These are phyloP conservation scores for Eutypa lata DNA, from an alignment of 2,329 filamentous ascomycete genomes.

Conservation along the genomic window DNA sequence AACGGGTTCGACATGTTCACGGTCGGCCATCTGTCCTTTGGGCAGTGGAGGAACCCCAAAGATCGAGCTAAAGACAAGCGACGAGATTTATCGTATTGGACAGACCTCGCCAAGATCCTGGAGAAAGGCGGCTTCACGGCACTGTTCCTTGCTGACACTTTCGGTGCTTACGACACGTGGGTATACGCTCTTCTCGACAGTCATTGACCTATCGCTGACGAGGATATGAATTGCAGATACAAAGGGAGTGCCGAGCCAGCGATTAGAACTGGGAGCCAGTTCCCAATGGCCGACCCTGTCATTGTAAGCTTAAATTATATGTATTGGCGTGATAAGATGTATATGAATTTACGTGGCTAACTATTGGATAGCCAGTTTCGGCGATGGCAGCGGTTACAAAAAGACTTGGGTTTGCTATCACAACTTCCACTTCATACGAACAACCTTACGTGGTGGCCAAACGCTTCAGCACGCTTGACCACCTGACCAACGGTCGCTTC, in stretches of 20 bases:
- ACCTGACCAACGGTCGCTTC: conserved; percentile 32
- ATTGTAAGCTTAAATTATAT: background rate
- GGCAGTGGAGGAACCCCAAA: conserved; percentile 7
- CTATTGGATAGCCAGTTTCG: too few species aligned
- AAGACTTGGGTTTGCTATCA: conserved; percentile 36
- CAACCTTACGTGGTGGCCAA: conserved; percentile 31
- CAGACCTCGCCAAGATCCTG: conserved; percentile 7
- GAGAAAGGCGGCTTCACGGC: conserved; percentile 5
- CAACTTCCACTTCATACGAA: conserved; percentile 34
- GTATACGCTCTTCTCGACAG: background rate
- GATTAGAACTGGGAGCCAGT: conserved; percentile 5
- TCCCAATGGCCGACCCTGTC: conserved; percentile 4
- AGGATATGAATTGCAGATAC: background rate
- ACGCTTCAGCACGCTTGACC: conserved; percentile 32
- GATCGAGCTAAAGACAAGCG: conserved; percentile 6
- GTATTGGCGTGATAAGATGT: too few species aligned
- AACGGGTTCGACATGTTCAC: conserved; percentile 11
- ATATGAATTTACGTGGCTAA: too few species aligned
- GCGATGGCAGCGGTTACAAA: conserved; percentile 39
- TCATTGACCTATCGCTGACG: background rate
- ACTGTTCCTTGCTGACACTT: conserved; percentile 7
- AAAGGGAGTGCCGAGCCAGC: conserved; percentile 5
- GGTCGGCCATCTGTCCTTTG: conserved; percentile 7
- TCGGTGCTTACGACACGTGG: conserved; percentile 4
- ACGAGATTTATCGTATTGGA: conserved; percentile 10